These are phyloP conservation scores for Penicillium odoratum DNA, from an alignment of 495 filamentous ascomycete genomes.

Conservation along the genomic window DNA sequence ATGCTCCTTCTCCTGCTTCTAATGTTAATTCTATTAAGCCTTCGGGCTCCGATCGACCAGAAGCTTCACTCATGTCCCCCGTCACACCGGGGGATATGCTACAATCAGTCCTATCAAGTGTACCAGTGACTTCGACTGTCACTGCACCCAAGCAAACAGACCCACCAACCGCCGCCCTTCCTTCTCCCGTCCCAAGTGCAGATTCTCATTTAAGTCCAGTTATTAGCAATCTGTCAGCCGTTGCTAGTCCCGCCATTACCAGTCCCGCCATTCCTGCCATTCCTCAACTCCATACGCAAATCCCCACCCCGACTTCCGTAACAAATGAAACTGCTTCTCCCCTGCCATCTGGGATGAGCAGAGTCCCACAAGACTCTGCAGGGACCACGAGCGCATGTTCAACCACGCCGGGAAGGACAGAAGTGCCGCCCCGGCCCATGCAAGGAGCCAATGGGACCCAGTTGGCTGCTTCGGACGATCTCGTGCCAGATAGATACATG, in stretches of 20 bases:
- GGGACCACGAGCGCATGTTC: background rate
- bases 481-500: background rate
- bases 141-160: slow-evolving; percentile 3
- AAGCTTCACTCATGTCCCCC: slow-evolving; percentile 25
- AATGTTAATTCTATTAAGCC: background rate
- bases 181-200: slow-evolving; percentile 22
- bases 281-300: background rate
- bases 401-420: background rate
- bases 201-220: slow-evolving; percentile 19
- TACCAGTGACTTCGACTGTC: background rate
- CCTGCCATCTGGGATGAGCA: background rate
- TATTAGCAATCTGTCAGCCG: background rate
- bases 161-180: slow-evolving; percentile 12
- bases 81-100: slow-evolving; percentile 24
- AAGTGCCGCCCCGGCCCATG: background rate
- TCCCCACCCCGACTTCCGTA: background rate
- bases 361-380: background rate
- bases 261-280: background rate
- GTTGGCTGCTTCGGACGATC: background rate
- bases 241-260: background rate
- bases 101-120: slow-evolving; percentile 1
- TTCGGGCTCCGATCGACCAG: background rate
- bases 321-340: background rate
- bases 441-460: background rate
- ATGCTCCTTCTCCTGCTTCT: background rate